A percentile compares a stretch with the other conserved stretches of the same genome.
These are phyloP conservation scores for Arthrobotrys sinensis DNA, from an alignment of 2,329 filamentous ascomycete species.

Conservation along the genomic window DNA sequence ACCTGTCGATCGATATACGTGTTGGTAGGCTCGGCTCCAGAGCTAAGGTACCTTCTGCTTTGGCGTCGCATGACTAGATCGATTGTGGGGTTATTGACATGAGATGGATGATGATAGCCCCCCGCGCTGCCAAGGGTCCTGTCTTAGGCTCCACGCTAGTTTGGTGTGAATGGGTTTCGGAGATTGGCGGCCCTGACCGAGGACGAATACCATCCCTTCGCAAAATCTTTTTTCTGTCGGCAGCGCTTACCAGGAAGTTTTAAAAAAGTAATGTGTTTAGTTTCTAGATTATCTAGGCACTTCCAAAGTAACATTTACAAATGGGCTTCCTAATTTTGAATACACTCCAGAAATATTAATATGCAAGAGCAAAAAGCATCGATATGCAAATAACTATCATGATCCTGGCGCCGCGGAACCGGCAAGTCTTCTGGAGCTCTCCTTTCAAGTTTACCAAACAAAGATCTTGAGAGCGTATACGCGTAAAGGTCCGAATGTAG, in stretches of 20 bases:
- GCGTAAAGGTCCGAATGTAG: not conserved
- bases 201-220: not conserved
- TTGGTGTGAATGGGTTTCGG: not conserved
- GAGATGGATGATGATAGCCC: constrained; percentile 6
- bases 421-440: constrained; percentile 8
- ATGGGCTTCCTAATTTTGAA: too few relatives aligned
- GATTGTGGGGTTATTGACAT: constrained; percentile 26
- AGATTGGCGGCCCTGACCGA: constrained; percentile 2
- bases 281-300: not conserved
- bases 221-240: constrained; percentile 2
- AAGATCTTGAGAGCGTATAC: not conserved
- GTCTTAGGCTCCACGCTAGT: not conserved
- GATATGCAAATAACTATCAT: constrained; percentile 5
- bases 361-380: too few relatives aligned
- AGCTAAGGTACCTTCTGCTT: constrained; percentile 26
- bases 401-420: constrained; percentile 22
- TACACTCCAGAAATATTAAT: too few relatives aligned
- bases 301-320: too few relatives aligned
- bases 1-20: constrained; percentile 13
- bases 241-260: constrained; percentile 20
- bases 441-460: not conserved
- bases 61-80: constrained; percentile 40
- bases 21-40: not conserved
- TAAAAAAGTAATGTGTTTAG: constrained; percentile 11
- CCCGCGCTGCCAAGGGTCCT: constrained; percentile 1